Conservation (phyloP, 2,329 filamentous ascomycete genomes). For the Blastomyces parvus region DNA sequence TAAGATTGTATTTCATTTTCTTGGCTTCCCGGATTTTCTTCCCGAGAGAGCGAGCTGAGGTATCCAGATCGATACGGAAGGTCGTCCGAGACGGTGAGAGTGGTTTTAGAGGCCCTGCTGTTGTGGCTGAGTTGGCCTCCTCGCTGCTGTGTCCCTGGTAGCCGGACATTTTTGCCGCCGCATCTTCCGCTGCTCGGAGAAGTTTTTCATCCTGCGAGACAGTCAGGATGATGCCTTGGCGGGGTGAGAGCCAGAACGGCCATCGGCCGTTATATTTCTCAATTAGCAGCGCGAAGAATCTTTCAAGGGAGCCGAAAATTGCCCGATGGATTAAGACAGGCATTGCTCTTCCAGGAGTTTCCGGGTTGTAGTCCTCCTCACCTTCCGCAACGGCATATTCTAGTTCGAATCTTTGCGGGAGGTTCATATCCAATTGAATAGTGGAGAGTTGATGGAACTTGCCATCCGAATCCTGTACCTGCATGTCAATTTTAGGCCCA, state of each 20-base stretch:
- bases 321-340: constrained; percentile 81
- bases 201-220: constrained; percentile 49
- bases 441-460: constrained; percentile 86
- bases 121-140: constrained; percentile 13
- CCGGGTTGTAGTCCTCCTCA: constrained; percentile 32
- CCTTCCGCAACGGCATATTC: constrained; percentile 53
- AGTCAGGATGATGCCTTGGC: constrained; percentile 64
- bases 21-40: constrained; percentile 67
- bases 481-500: constrained; percentile 83
- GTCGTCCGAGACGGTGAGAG: constrained; percentile 48
- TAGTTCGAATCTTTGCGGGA: constrained; percentile 71
- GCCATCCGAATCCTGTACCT: constrained; percentile 66
- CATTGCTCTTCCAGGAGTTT: constrained; percentile 47
- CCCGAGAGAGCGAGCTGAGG: constrained; percentile 50
- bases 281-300: constrained; percentile 74
- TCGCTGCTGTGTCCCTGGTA: constrained; percentile 13
- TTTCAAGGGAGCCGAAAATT: constrained; percentile 73
- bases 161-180: constrained; percentile 44
- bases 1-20: constrained; percentile 59
- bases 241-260: constrained; percentile 82
- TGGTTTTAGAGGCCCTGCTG: constrained; percentile 23
- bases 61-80: constrained; percentile 62
- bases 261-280: constrained; percentile 72
- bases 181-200: constrained; percentile 40
- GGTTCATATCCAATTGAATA: constrained; percentile 81